phyloP scores from a whole-genome alignment of 176 grass and related monocot genomes.

The Juncus effusus region DNA sequence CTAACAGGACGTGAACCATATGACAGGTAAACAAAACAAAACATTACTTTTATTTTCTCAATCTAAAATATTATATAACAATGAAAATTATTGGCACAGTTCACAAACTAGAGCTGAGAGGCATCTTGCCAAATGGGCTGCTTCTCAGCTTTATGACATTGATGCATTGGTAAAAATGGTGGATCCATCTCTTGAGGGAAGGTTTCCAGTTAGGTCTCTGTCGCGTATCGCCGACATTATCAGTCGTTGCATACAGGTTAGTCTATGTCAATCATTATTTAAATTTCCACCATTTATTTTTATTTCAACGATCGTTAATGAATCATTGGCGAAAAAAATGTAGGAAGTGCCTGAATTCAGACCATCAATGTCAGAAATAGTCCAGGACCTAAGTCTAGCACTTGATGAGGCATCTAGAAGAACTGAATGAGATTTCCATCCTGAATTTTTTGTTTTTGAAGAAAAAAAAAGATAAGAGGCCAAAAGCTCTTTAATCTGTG shows the following conservation, averaged over 20 bases:
- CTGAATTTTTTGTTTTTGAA: no score
- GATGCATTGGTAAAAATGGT: constrained; percentile 63
- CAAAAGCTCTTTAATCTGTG: no score
- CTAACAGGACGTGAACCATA: constrained; percentile 75
- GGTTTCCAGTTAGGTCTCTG: constrained; percentile 45
- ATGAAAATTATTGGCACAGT: constrained; percentile 34
- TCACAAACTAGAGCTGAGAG: constrained; percentile 54
- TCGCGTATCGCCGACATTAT: constrained; percentile 83
- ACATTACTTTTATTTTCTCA: not conserved
- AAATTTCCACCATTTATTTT: not conserved
- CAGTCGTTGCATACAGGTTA: constrained; percentile 66
- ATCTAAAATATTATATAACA: not conserved
- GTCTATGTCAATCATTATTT: constrained; percentile 4
- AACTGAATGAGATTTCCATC: not conserved
- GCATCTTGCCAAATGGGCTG: constrained; percentile 78
- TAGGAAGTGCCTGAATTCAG: constrained; percentile 61
- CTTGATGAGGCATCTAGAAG: constrained; percentile 11
- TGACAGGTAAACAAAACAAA: constrained; percentile 49
- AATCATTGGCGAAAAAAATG: constrained; percentile 31
- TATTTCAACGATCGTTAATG: not conserved
- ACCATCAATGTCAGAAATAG: constrained; percentile 65
- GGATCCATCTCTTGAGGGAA: constrained; percentile 51
- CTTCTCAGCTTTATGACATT: constrained; percentile 77
- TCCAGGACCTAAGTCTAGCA: constrained; percentile 49
- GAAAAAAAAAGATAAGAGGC: no score